Evolutionary conservation across 805 yeast species (phyloP).

Genomic region (Metschnikowia henanensis): DNA sequence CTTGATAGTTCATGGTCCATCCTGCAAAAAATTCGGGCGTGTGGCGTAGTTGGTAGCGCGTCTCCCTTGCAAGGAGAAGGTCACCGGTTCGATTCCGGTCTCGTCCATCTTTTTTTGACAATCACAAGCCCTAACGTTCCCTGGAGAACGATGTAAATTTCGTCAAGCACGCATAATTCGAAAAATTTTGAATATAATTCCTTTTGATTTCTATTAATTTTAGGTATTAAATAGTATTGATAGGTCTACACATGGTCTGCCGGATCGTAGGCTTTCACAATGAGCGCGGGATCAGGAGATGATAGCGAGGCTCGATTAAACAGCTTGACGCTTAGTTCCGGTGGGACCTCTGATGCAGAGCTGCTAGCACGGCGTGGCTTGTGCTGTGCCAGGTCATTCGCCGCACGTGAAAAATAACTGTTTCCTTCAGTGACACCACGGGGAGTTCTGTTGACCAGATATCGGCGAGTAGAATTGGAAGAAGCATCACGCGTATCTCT

Average conservation of each 20-base stretch:
- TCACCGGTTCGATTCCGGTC: constrained; percentile 79
- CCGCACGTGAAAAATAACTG: constrained; percentile 1
- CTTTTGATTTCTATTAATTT: neutral
- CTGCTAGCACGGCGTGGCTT: constrained; percentile 2
- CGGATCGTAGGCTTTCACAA: constrained; percentile 4
- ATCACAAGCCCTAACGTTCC: too few species aligned
- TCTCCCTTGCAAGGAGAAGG: constrained; percentile 78
- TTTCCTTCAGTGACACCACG: constrained; percentile 1
- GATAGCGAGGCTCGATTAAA: neutral
- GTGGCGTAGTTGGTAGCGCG: constrained; percentile 88
- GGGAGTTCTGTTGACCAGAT: neutral
- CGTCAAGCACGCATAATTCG: too few species aligned
- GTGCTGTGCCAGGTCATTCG: neutral
- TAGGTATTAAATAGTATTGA: neutral
- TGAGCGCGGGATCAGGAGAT: neutral
- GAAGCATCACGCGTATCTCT: constrained; percentile 5
- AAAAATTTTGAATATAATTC: too few species aligned
- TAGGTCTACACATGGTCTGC: constrained; percentile 3
- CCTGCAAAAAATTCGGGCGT: too few species aligned
- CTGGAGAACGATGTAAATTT: too few species aligned
- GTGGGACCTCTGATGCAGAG: constrained; percentile 7
- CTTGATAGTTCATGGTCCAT: too few species aligned
- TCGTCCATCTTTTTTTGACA: constrained; percentile 48
- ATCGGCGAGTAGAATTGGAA: neutral
- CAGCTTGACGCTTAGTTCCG: constrained; percentile 9